These are phyloP conservation scores for Aspergillus sp. DNA, from an alignment of 2,329 filamentous ascomycete species.

Conservation along the genomic window DNA sequence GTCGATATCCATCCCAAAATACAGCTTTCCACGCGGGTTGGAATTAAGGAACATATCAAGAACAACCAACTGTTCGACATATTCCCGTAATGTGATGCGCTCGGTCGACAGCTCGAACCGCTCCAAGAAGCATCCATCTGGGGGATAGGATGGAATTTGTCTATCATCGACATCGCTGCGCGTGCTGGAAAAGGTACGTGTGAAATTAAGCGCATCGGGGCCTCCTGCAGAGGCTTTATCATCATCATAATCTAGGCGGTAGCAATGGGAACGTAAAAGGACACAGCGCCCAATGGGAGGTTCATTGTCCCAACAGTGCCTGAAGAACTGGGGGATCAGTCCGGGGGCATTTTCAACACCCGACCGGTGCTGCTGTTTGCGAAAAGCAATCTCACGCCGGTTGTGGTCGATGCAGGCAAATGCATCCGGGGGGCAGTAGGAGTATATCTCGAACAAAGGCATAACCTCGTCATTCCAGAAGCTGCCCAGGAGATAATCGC, in stretches of 20 bases:
- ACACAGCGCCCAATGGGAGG: constrained; percentile 15
- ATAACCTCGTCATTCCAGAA: constrained; percentile 12
- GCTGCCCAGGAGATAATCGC: constrained; percentile 13
- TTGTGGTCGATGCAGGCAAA: constrained; percentile 20
- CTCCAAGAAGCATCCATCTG: neutral
- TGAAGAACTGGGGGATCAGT: constrained; percentile 12
- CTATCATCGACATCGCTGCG: neutral
- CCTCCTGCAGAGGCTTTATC: constrained; percentile 10
- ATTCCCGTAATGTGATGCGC: constrained; percentile 1
- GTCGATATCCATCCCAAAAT: constrained; percentile 13
- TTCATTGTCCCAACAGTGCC: neutral
- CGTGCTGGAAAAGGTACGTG: constrained; percentile 15
- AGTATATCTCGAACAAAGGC: constrained; percentile 22
- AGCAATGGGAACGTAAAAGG: constrained; percentile 16
- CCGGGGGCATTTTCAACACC: constrained; percentile 6
- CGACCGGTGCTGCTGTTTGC: constrained; percentile 17
- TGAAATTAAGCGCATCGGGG: constrained; percentile 17
- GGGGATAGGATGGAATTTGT: too few species aligned
- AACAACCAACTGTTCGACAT: constrained; percentile 5
- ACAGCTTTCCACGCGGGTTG: neutral
- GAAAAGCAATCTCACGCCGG: constrained; percentile 16
- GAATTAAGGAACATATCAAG: neutral
- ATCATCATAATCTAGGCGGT: constrained; percentile 13
- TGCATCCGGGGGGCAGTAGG: constrained; percentile 16
- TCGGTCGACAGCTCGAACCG: constrained; percentile 12